Evolutionary conservation across 345 rosid genomes (phyloP).

Genomic region (Litchi chinensis): DNA sequence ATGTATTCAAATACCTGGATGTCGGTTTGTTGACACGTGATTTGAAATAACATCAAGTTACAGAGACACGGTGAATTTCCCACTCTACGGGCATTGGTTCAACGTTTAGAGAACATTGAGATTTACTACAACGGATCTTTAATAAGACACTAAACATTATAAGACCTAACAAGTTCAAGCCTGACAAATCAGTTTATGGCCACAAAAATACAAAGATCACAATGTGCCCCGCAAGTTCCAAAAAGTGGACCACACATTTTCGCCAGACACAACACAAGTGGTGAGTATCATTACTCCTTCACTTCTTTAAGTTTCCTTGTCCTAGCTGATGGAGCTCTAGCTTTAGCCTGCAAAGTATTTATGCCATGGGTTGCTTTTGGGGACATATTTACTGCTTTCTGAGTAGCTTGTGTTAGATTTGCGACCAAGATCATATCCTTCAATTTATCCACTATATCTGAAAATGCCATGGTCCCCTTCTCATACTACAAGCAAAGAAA

Average conservation of each 20-base stretch:
- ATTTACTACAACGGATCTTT: background rate
- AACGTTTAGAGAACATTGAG: background rate
- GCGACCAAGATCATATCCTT: slow-evolving; percentile 34
- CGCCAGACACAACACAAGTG: background rate
- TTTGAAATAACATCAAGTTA: background rate
- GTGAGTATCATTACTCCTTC: background rate
- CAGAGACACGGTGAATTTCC: background rate
- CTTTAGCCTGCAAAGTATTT: slow-evolving; percentile 9
- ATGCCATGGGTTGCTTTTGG: slow-evolving; percentile 4
- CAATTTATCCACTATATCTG: slow-evolving; percentile 31
- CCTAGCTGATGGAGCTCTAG: background rate
- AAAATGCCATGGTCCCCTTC: slow-evolving; percentile 15
- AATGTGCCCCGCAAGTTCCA: background rate
- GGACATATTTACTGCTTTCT: slow-evolving; percentile 16
- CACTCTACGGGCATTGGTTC: no score
- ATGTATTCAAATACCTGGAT: no score
- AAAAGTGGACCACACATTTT: background rate
- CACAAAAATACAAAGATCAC: background rate
- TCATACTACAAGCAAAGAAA: slow-evolving; percentile 32
- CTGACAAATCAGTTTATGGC: background rate
- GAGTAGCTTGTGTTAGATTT: slow-evolving; percentile 24
- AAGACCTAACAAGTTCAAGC: background rate
- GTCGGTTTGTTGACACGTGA: no score
- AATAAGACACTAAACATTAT: background rate
- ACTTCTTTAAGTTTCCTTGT: slow-evolving; percentile 14